Base-by-base conservation (phyloP, 192 early-diverging fungal species). In the Jimgerdemannia flammicorona region DNA sequence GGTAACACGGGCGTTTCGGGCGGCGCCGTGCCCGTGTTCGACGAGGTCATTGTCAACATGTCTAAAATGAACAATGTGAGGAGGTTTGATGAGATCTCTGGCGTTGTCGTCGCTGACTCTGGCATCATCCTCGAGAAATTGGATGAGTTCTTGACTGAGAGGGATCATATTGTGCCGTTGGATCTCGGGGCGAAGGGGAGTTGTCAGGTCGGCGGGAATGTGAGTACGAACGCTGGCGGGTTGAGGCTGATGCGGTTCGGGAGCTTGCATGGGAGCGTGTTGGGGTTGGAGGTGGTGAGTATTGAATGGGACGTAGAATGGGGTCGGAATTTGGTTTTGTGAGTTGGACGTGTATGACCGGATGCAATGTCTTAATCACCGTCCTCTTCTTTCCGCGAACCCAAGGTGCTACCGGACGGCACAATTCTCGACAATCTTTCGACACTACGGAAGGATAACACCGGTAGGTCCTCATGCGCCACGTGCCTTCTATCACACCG, bases 171-270 rank as follows among this genome's bases (percentile, higher is more conserved):
- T 73, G 93, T 97, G 88, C 98, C 98, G 29, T 75, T 99, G 49
- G 97, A 97, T 85, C 78, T 95, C 43, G 94, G 92, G 18, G 93
- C 93, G 3, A 95, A 95, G 78, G 85, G 84, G 44, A 94, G 91
- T 72, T 98, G 97, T 81, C 96, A 97, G 68, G 94, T 99, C 71
- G 98, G 98, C 64, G 98, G 98, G 70, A 99, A 99, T 74, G 93
- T 99, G 9, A 91, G 95, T 11, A 97, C 97, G 3, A 99, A 99
- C 81, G 98, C 98, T 1, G 98, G 98, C 39, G 98, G 98, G 2
- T 84, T 99, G 71, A 81, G 97, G 71, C 87, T 95, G n/a, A 79
- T 99, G 74, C 88, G 96, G 6, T 99, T 97, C 82, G 98, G 98
- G 59, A 89, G 90, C 7, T 84, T 98, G 43, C 98, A 98, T 77